Percentiles rank a stretch among this genome's conserved stretches.
phyloP scores from a whole-genome alignment of 768 basidiomycete species.

The Mycena metata region DNA sequence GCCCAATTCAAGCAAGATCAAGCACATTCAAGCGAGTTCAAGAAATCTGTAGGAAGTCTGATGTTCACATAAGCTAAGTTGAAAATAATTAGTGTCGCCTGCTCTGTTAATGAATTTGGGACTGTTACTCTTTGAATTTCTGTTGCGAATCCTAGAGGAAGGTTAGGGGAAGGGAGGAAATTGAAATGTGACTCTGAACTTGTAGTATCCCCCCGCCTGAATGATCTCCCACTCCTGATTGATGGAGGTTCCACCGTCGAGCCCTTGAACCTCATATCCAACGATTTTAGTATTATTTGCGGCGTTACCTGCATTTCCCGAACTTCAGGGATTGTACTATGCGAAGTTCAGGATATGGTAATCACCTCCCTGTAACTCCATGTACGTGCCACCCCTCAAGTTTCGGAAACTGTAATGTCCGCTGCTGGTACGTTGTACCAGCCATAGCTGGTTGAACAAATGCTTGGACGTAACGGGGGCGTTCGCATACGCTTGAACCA shows the following conservation, averaged over 20 bases:
- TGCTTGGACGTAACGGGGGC: too few relatives aligned
- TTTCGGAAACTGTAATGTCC: background rate
- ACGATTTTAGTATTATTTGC: background rate
- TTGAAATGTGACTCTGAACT: background rate
- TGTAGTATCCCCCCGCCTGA: background rate
- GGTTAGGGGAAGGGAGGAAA: background rate
- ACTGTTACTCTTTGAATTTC: background rate
- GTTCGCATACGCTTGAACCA: too few relatives aligned
- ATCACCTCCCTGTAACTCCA: too few relatives aligned
- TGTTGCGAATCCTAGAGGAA: background rate
- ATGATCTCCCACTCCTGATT: conserved; percentile 3
- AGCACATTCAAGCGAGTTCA: too few relatives aligned
- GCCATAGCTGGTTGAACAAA: too few relatives aligned
- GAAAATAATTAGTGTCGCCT: background rate
- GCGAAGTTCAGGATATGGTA: too few relatives aligned
- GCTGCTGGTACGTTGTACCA: too few relatives aligned
- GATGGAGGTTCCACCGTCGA: background rate
- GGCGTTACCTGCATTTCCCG: background rate
- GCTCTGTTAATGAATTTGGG: background rate
- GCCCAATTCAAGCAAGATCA: too few relatives aligned
- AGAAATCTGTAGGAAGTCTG: too few relatives aligned
- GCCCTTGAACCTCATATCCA: background rate
- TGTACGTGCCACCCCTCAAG: too few relatives aligned
- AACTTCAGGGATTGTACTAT: background rate
- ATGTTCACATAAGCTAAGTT: background rate